phyloP scores from a whole-genome alignment of 2,329 filamentous ascomycete species.

The Aureobasidium sp. region DNA sequence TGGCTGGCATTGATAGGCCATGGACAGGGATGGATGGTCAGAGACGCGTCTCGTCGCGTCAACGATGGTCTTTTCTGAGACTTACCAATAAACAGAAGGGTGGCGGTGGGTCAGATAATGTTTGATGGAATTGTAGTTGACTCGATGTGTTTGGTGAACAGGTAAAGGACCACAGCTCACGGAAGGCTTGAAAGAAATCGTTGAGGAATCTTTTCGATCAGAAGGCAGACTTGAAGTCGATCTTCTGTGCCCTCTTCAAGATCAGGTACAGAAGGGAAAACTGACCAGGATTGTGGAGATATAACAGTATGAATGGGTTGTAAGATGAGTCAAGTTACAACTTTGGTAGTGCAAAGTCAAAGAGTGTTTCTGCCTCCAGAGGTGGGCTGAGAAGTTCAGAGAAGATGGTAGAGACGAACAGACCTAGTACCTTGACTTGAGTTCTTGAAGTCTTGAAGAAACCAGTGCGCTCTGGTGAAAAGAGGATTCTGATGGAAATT shows the following conservation, averaged over 20 bases:
- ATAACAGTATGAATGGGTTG: not conserved
- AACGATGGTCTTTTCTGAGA: not conserved
- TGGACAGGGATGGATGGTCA: not conserved
- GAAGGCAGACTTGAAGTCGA: not conserved
- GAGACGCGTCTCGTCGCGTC: not conserved
- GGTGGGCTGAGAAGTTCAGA: not conserved
- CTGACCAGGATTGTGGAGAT: not conserved
- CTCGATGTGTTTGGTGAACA: not conserved
- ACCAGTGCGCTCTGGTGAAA: no score
- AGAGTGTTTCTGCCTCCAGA: not conserved
- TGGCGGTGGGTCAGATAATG: not conserved
- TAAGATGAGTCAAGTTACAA: slow-evolving; percentile 2
- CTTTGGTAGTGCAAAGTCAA: slow-evolving; percentile 1
- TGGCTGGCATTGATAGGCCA: not conserved
- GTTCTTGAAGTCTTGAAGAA: not conserved
- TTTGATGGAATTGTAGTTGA: not conserved
- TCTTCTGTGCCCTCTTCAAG: not conserved
- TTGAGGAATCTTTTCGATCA: not conserved
- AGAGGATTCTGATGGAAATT: not conserved
- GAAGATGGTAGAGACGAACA: not conserved
- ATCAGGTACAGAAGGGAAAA: not conserved
- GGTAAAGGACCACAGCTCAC: not conserved
- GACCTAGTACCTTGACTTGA: not conserved
- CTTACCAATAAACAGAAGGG: not conserved
- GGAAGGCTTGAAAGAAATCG: slow-evolving; percentile 8